Base-by-base conservation (phyloP, 176 grass and related monocot species). In the Tuctoria greenei region DNA sequence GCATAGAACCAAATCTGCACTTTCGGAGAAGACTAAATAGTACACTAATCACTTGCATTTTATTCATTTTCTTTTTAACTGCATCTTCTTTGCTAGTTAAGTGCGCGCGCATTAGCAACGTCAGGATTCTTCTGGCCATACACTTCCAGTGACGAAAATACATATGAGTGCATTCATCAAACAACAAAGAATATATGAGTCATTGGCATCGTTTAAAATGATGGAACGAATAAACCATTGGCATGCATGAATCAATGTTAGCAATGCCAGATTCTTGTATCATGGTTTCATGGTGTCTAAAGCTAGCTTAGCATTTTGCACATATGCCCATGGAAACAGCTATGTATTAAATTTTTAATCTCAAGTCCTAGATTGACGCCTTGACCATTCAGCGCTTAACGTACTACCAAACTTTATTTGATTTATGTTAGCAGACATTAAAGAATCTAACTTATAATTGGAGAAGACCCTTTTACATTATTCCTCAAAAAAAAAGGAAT, bases 51-150 rank as follows among this genome's bases (percentile, higher is more conserved):
- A 54, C 0, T 21, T 54, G 7, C 20, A 21, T 15, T 50, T 8
- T 61, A 55, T 24, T 54, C 11, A 10, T 14, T 52, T 52, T 43
- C 50, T 41, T 43, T 7, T 24, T 35, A 74, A 82, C 0, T 52
- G 5, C 25, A 36, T 24, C 44, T 41, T 70, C 23, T 47, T 4
- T 4, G 11, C 45, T 61, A 45, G 72, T 20, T 63, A 43, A 57
- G 56, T 77, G 56, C 24, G 46, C 21, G 54, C n/a, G 10, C 55
- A 70, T 63, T 17, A 42, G 35, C 24, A 25, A 62, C 55, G n/a
- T 67, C 43, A 76, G 49, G 23, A 42, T 52, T 83, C 60, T 69
- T 75, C 72, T 42, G 66, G 3, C 8, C 51, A 49, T n/a, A 26
- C 15, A 26, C 34, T 37, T 41, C 56, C 1, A 43, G 9, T 11